phyloP scores from a whole-genome alignment of 352 stramenopile genomes.

The Phytophthora colocasiae region DNA sequence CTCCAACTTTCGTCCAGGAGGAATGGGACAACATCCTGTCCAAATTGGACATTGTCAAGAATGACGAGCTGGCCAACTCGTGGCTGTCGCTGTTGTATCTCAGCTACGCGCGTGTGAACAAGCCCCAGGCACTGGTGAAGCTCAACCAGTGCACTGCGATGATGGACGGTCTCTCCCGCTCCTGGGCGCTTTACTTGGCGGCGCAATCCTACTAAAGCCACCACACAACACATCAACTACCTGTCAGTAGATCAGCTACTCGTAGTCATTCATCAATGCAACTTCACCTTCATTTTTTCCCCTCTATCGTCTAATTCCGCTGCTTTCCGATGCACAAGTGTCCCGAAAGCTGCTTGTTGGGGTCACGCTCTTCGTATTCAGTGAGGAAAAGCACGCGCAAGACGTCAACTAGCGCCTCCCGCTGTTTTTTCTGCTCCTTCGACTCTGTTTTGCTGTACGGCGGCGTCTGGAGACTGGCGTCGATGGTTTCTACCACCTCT shows the following conservation, averaged over 20 bases:
- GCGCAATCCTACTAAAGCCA: conserved; percentile 31
- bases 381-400: conserved; percentile 48
- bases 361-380: conserved; percentile 61
- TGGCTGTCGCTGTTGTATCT: conserved; percentile 79
- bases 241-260: conserved; percentile 4
- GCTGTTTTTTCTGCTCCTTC: conserved; percentile 16
- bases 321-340: conserved; percentile 37
- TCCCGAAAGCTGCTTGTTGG: conserved; percentile 53
- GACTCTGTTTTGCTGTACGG: conserved; percentile 28
- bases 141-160: conserved; percentile 62
- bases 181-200: conserved; percentile 83
- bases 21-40: conserved; percentile 67
- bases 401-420: conserved; percentile 34
- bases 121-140: conserved; percentile 45
- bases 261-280: conserved; percentile 12
- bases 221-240: neutral
- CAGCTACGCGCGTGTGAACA: conserved; percentile 77
- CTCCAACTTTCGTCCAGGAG: conserved; percentile 59
- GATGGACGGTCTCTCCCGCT: conserved; percentile 81
- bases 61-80: conserved; percentile 43
- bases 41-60: conserved; percentile 52
- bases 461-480: conserved; percentile 46
- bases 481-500: conserved; percentile 39
- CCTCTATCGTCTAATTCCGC: conserved; percentile 10
- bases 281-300: conserved; percentile 7